Evolutionary conservation across 805 yeast species (phyloP).

Genomic region (Wickerhamiella sergipiensis): DNA sequence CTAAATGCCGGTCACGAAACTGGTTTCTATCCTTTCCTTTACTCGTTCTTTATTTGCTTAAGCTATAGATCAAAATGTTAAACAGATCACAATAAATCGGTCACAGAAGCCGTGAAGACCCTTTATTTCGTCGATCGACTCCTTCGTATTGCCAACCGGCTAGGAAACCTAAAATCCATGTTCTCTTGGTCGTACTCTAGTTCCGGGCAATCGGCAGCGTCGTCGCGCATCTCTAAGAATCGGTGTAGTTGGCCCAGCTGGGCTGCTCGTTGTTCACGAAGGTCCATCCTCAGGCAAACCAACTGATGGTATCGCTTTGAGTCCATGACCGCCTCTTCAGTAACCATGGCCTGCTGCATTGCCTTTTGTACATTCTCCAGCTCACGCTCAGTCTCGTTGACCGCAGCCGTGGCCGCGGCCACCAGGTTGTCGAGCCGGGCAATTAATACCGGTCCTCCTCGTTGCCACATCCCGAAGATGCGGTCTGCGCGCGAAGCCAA

Average conservation of each 20-base stretch:
- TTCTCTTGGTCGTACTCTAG: not conserved
- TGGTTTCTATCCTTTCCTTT: not conserved
- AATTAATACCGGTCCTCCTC: not conserved
- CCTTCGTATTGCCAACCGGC: not conserved
- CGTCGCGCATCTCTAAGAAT: not conserved
- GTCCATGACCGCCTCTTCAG: not conserved
- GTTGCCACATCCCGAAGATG: not conserved
- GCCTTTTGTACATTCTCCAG: not conserved
- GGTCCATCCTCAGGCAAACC: not conserved
- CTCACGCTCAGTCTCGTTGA: not conserved
- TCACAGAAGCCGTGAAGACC: too few relatives aligned
- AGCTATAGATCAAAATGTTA: too few relatives aligned
- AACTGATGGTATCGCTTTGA: not conserved
- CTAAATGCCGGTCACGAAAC: not conserved
- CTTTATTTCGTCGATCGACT: not conserved
- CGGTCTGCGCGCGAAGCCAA: not conserved
- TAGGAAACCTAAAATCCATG: not conserved
- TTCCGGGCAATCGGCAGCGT: not conserved
- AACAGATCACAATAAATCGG: too few relatives aligned
- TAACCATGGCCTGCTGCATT: not conserved
- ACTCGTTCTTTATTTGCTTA: not conserved
- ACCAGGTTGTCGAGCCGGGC: not conserved
- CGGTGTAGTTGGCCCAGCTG: not conserved
- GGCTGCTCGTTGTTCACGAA: not conserved
- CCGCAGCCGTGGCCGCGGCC: not conserved